Conservation (phyloP, 495 filamentous ascomycete genomes). For the Halenospora varia region DNA sequence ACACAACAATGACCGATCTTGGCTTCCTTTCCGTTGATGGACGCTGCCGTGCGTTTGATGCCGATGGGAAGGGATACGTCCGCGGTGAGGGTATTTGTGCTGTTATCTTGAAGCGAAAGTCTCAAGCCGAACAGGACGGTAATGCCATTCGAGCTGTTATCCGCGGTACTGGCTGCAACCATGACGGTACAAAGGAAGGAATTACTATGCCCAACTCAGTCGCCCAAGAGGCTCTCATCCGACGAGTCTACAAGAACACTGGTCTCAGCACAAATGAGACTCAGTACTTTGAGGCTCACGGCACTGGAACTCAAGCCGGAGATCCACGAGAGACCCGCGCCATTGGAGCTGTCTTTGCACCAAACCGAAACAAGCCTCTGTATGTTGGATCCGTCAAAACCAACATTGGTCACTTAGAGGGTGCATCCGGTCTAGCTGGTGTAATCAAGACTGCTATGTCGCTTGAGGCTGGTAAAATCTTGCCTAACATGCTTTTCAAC, state of each 20-base stretch:
- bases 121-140: constrained; percentile 48
- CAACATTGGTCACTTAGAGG: constrained; percentile 56
- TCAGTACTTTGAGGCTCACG: constrained; percentile 31
- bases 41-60: constrained; percentile 57
- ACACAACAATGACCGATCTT: constrained; percentile 18
- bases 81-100: constrained; percentile 58
- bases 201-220: constrained; percentile 54
- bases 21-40: constrained; percentile 36
- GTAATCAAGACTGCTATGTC: constrained; percentile 53
- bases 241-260: constrained; percentile 42
- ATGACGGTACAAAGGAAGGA: constrained; percentile 54
- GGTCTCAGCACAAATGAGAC: constrained; percentile 41
- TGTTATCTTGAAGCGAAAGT: constrained; percentile 55
- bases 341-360: constrained; percentile 42
- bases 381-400: constrained; percentile 55
- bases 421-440: constrained; percentile 49
- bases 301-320: constrained; percentile 55
- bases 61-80: constrained; percentile 57
- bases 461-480: constrained; percentile 49
- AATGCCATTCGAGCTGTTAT: constrained; percentile 62
- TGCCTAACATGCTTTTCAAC: constrained; percentile 46
- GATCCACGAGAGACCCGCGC: constrained; percentile 58
- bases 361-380: constrained; percentile 36
- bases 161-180: constrained; percentile 51
- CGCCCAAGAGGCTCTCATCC: constrained; percentile 53